Evolutionary conservation across 2,329 filamentous ascomycete genomes (phyloP), one percentile per base, ranked within the genome.

Genomic region (Mollisiaceae sp.): DNA sequence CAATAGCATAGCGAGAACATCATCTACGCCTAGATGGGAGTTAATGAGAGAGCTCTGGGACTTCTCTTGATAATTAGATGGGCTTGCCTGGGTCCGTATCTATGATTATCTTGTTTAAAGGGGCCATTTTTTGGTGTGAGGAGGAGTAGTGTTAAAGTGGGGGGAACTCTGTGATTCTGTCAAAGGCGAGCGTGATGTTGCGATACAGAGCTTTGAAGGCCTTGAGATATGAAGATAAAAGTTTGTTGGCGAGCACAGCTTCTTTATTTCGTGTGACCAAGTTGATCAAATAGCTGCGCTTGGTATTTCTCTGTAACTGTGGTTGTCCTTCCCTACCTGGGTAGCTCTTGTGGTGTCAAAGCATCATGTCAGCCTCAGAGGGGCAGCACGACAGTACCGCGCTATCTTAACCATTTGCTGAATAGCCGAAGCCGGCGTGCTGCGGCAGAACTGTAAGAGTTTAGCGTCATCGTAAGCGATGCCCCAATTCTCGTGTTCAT

Each of bases 1-100:
- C 59, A 98, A 84, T 39, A 99, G 84, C 77, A 98, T 85, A 55
- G 93, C 94, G 67, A 98, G 83, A 62, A 95, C 85, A 84, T 99
- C 95, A 80, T 99, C 95, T 72, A 95, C 91, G 69, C 94, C 93
- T 87, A 61, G 15, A 39, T 14, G 2, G 22, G 38, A 15, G 24
- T 63, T 32, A 71, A 24, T 52, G 50, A 35, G 22, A 38, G 3
- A n/a, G 38, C 45, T 52, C 70, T 64, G 27, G 27, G 38, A 41
- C 2, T 57, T 56, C 1, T 14, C n/a, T 27, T 55, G 20, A 32
- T 12, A 12, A 8, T 35, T 22, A 32, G 41, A 57, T 22, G 45
- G 32, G 50, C 77, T 71, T 82, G 92, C 94, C 81, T 71, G 94
- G 94, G 77, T 98, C 95, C 2, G 94, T 98, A 76, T 99, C 95